Base-by-base conservation (phyloP, 176 grass and related monocot species). In the Lolium rigidum region DNA sequence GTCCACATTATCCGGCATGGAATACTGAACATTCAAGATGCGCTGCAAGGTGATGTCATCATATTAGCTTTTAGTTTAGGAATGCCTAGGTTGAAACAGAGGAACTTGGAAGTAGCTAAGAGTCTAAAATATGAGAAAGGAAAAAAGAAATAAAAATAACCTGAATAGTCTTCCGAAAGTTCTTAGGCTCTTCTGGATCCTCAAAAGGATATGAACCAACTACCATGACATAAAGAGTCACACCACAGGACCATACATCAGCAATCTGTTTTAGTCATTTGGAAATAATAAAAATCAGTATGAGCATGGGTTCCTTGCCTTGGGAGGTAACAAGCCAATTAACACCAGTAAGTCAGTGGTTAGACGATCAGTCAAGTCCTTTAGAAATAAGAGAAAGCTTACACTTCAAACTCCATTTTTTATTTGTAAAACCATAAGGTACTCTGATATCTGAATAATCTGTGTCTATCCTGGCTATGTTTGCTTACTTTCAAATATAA, bases 191-290 rank as follows among this genome's bases (percentile, higher is more conserved):
- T 86, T 92, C 93, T 55, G 93, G 90, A 80, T 95, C 93, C 74
- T 95, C 87, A 81, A 95, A 95, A 81, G 93, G 93, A 92, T 95
- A 95, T 57, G 93, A 90, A 35, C 93, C 93, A 39, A 95, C 93
- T 48, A 92, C 88, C 90, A 95, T 95, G 47, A 95, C 90, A 88
- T 95, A 95, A 7, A 95, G 88, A 43, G 93, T 95, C 62, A 94
- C 93, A 60, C 87, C 93, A 77, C 93, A 94, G 78, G 93, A 94
- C 93, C 93, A 94, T 25, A 94, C 93, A 80, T 94, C 93, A 90
- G 93, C 93, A 59, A 92, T 94, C 93, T 90, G 87, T 91, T 87
- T 58, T 58, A 82, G 59, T 87, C 58, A 74, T 70, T 61, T 76
- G 67, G 13, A 74, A 35, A 77, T 67, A 76, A 52, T 17, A 8